Percentiles rank a stretch among this genome's conserved stretches.
These are phyloP conservation scores for Takakia lepidozioides DNA, from an alignment of 225 moss, liverwort and hornwort species.

Conservation along the genomic window DNA sequence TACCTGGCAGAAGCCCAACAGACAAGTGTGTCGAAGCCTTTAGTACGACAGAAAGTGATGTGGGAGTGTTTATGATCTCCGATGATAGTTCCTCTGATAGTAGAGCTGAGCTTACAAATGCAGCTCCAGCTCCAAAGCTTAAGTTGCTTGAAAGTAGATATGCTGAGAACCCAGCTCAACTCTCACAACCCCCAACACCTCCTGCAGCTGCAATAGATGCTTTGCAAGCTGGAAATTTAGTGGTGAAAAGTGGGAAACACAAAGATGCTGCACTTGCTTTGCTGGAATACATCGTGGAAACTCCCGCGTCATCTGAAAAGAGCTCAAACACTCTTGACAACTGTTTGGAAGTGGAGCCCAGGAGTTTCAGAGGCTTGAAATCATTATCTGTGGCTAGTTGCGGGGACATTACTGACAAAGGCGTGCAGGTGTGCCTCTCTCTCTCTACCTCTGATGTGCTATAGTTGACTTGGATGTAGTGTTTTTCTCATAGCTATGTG, in stretches of 20 bases:
- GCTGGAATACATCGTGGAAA: slow-evolving; percentile 31
- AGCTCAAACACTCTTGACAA: slow-evolving; percentile 11
- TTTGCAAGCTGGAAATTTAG: slow-evolving; percentile 33
- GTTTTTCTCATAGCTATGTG: not conserved
- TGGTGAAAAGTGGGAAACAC: slow-evolving; percentile 36
- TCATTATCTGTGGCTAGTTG: slow-evolving; percentile 76
- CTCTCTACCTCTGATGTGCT: not conserved
- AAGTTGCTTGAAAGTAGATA: slow-evolving; percentile 16
- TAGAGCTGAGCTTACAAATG: slow-evolving; percentile 18
- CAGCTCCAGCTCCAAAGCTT: slow-evolving; percentile 9
- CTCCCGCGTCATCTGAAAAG: slow-evolving; percentile 1
- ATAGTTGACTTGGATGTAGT: not conserved
- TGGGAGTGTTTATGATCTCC: slow-evolving; percentile 60
- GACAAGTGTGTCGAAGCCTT: slow-evolving; percentile 55
- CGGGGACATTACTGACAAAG: slow-evolving; percentile 78
- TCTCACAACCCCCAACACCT: slow-evolving; percentile 19
- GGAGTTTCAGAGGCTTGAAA: slow-evolving; percentile 47
- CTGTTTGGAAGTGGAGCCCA: slow-evolving; percentile 42
- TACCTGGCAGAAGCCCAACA: slow-evolving; percentile 23
- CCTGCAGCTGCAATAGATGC: slow-evolving; percentile 33
- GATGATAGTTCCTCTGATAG: slow-evolving; percentile 19
- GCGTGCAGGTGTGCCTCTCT: slow-evolving; percentile 56
- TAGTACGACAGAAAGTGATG: slow-evolving; percentile 59
- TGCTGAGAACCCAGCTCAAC: slow-evolving; percentile 16
- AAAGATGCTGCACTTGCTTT: slow-evolving; percentile 29